phyloP scores from a whole-genome alignment of 169 alveolate species.

The Cryptosporidium meleagridis region DNA sequence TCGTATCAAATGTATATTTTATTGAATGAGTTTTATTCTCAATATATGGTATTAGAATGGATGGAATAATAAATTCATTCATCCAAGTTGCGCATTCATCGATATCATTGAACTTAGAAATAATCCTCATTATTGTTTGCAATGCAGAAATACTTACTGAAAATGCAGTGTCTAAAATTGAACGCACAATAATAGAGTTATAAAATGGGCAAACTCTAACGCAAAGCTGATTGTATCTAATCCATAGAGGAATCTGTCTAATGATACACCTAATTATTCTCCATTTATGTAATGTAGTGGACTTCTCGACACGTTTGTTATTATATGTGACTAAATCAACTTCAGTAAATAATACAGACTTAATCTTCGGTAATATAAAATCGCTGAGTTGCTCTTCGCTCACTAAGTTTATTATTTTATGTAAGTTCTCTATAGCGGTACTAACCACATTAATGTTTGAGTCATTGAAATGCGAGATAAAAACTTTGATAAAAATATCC shows the following conservation, averaged over 20 bases:
- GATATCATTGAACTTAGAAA: constrained; percentile 12
- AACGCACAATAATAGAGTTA: constrained; percentile 48
- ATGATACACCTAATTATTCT: constrained; percentile 53
- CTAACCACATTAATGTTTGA: constrained; percentile 46
- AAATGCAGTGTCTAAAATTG: constrained; percentile 42
- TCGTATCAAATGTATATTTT: constrained; percentile 25
- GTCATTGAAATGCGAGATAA: constrained; percentile 26
- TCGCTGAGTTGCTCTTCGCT: constrained; percentile 15
- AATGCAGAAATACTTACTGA: constrained; percentile 49
- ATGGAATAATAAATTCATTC: constrained; percentile 30
- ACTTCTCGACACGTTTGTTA: constrained; percentile 15
- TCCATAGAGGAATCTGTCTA: constrained; percentile 67
- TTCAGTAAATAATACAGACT: constrained; percentile 19
- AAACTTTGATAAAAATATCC: constrained; percentile 9
- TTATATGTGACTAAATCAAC: not conserved
- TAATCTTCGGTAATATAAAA: constrained; percentile 40
- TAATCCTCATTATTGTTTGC: constrained; percentile 52
- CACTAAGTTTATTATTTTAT: constrained; percentile 7
- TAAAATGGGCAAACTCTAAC: constrained; percentile 20
- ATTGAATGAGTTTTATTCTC: constrained; percentile 28
- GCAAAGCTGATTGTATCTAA: not conserved
- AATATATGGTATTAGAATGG: constrained; percentile 28
- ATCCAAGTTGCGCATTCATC: constrained; percentile 42
- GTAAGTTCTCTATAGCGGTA: constrained; percentile 32
- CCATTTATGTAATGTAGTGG: constrained; percentile 33